phyloP scores from a whole-genome alignment of 1,139 yeast species.

The Pneumocystis carinii region DNA sequence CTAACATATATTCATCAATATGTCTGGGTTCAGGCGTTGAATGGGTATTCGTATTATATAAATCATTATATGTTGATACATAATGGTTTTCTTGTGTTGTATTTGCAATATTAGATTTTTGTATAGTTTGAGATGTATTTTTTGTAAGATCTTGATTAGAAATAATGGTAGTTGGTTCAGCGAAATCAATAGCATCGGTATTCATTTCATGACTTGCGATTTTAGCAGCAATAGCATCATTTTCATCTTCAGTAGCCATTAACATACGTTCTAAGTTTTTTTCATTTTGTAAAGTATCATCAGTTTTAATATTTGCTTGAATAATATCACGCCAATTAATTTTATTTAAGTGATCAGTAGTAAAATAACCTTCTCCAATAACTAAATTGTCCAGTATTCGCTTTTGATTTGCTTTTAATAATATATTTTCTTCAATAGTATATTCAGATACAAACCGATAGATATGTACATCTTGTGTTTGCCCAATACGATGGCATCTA shows the following conservation, averaged over 20 bases:
- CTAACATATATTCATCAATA: constrained; percentile 90
- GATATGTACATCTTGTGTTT: constrained; percentile 92
- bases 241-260: constrained; percentile 93
- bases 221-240: constrained; percentile 84
- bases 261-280: constrained; percentile 46
- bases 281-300: constrained; percentile 17
- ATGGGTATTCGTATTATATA: constrained; percentile 36
- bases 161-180: constrained; percentile 24
- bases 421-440: constrained; percentile 89
- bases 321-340: constrained; percentile 78
- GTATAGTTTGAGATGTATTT: neutral
- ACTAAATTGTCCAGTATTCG: constrained; percentile 88
- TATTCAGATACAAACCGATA: constrained; percentile 91
- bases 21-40: constrained; percentile 48
- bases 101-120: neutral
- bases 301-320: constrained; percentile 34
- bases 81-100: constrained; percentile 16
- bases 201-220: constrained; percentile 80
- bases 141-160: constrained; percentile 13
- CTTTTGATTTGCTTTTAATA: constrained; percentile 90
- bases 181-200: constrained; percentile 71
- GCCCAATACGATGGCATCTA: constrained; percentile 97
- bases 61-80: constrained; percentile 17
- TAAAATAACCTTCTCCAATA: constrained; percentile 95
- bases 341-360: constrained; percentile 87